Percentiles rank a stretch among this genome's conserved stretches.
These are phyloP conservation scores for Tolypocladium inflatum DNA, from an alignment of 2,329 filamentous ascomycete species.

Conservation along the genomic window DNA sequence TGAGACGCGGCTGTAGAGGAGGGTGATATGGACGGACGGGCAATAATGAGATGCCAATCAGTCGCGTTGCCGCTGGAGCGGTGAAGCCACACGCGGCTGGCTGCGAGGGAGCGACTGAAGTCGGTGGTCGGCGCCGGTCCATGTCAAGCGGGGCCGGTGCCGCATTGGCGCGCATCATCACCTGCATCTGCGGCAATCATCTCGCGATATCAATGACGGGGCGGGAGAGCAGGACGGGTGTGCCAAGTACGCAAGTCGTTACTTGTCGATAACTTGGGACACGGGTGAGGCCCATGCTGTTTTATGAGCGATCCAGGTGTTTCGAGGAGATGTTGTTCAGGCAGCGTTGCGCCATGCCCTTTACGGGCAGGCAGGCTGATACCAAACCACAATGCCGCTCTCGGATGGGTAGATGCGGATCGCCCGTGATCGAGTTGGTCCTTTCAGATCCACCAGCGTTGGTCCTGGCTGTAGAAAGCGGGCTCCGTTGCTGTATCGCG, in stretches of 20 bases:
- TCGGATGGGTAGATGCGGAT: background rate
- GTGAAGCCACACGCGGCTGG: background rate
- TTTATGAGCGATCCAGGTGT: background rate
- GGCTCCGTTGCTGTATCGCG: background rate
- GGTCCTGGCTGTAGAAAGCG: background rate
- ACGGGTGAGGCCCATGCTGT: background rate
- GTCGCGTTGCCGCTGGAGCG: background rate
- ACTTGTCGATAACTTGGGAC: background rate
- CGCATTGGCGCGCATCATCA: background rate
- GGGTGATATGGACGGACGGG: background rate
- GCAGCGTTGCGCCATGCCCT: background rate
- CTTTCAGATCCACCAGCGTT: background rate
- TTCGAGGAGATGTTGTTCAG: background rate
- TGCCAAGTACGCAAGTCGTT: background rate
- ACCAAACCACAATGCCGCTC: background rate
- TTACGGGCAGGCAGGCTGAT: background rate
- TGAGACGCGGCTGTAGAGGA: background rate
- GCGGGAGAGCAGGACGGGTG: background rate
- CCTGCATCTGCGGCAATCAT: background rate
- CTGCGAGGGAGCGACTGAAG: background rate
- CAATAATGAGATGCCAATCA: background rate
- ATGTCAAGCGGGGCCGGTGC: background rate
- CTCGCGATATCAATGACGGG: too few relatives aligned
- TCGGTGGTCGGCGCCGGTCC: background rate
- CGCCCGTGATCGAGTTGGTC: background rate